Evolutionary conservation across 1,284 basidiomycete species (phyloP).

Genomic region (Cryptococcus jaspeensis): DNA sequence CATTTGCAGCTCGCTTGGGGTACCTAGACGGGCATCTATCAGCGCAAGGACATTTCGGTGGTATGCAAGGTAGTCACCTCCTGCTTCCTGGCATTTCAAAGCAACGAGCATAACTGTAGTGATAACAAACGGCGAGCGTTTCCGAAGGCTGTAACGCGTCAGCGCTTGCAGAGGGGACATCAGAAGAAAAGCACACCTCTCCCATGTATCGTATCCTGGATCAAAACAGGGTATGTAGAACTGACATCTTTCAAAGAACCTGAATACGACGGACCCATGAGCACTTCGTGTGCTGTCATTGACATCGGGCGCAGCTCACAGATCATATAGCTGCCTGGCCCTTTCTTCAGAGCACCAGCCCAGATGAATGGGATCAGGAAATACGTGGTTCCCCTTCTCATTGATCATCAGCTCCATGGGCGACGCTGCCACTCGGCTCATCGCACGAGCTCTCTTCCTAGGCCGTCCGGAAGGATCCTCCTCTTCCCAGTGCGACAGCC

Average conservation of each 20-base stretch:
- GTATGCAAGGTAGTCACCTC: conserved; percentile 47
- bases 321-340: conserved; percentile 71
- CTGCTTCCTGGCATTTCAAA: conserved; percentile 76
- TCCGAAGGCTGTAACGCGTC: conserved; percentile 51
- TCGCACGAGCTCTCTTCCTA: conserved; percentile 6
- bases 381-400: conserved; percentile 32
- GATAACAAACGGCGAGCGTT: conserved; percentile 41
- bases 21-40: conserved; percentile 51
- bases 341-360: conserved; percentile 70
- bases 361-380: conserved; percentile 42
- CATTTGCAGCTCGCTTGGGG: conserved; percentile 41
- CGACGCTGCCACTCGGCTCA: conserved; percentile 12
- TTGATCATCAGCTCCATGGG: conserved; percentile 22
- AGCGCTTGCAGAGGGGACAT: neutral
- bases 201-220: conserved; percentile 69
- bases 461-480: neutral
- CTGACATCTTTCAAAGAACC: conserved; percentile 69
- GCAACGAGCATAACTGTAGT: conserved; percentile 84
- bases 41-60: too few species aligned
- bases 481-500: neutral
- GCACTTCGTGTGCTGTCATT: neutral
- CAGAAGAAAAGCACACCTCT: conserved; percentile 43
- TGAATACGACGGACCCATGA: conserved; percentile 1
- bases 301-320: conserved; percentile 56
- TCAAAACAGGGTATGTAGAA: conserved; percentile 85